Conservation (phyloP, 1,284 basidiomycete species). For the Ceratobasidium theobromae region DNA sequence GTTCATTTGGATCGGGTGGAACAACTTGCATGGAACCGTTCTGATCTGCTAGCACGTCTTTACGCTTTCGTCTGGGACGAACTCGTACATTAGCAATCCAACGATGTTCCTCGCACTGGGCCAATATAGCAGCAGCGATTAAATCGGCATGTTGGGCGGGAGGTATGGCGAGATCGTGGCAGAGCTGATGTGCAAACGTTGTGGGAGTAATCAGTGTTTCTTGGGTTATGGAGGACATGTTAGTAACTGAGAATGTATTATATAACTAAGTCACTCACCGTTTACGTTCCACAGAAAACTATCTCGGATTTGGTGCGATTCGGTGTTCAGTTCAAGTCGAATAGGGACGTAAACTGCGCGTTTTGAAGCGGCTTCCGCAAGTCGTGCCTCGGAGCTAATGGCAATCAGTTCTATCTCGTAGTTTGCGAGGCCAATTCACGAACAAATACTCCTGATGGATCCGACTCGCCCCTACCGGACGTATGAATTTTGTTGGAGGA, state of each 20-base stretch:
- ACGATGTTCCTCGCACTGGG: constrained; percentile 88
- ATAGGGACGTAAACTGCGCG: constrained; percentile 83
- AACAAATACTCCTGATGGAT: constrained; percentile 72
- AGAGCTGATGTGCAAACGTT: constrained; percentile 82
- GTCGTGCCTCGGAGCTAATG: constrained; percentile 61
- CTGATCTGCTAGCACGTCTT: neutral
- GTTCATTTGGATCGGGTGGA: neutral
- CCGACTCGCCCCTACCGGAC: constrained; percentile 55
- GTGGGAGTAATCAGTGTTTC: constrained; percentile 74
- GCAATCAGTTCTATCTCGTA: neutral
- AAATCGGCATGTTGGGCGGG: constrained; percentile 67
- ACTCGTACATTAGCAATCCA: constrained; percentile 59
- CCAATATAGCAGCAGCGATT: constrained; percentile 82
- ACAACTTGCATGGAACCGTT: neutral
- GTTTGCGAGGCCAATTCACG: constrained; percentile 45
- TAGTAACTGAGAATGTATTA: neutral
- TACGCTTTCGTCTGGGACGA: constrained; percentile 36
- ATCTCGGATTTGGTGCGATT: constrained; percentile 88
- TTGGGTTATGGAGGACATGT: constrained; percentile 30
- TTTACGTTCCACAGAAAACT: constrained; percentile 96
- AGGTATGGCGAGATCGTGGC: constrained; percentile 83
- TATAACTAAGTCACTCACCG: constrained; percentile 49
- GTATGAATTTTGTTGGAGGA: constrained; percentile 79
- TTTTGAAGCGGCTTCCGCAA: constrained; percentile 64
- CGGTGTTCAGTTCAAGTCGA: constrained; percentile 92